A percentile compares a stretch with the other conserved stretches of the same genome.
Conservation (phyloP, 202 grass and related monocot genomes). For the Zizania palustris region DNA sequence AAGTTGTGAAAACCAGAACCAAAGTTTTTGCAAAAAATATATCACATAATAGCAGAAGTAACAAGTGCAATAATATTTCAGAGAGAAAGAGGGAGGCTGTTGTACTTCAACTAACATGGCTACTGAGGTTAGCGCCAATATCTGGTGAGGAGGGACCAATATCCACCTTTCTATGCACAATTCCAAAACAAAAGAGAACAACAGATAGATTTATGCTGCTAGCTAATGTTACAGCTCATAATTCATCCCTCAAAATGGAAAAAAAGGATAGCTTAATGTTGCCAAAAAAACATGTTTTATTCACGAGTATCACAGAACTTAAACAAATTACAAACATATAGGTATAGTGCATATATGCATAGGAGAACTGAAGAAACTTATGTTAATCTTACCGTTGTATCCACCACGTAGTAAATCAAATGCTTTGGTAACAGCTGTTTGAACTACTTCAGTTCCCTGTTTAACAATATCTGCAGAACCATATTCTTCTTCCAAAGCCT, state of each 20-base stretch:
- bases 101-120: background rate
- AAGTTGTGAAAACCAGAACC: slow-evolving; percentile 21
- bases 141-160: background rate
- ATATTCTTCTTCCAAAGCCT: slow-evolving; percentile 78
- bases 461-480: slow-evolving; percentile 57
- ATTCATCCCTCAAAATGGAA: background rate
- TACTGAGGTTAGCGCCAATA: background rate
- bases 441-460: slow-evolving; percentile 72
- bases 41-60: slow-evolving; percentile 17
- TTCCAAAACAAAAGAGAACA: slow-evolving; percentile 1
- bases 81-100: background rate
- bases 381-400: slow-evolving; percentile 57
- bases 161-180: background rate
- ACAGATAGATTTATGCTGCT: background rate
- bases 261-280: background rate
- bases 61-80: background rate
- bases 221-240: background rate
- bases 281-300: background rate
- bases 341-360: background rate
- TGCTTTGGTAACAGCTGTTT: slow-evolving; percentile 65
- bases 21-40: slow-evolving; percentile 1
- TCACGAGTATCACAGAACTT: background rate
- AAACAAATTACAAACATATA: background rate
- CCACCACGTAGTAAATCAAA: slow-evolving; percentile 66
- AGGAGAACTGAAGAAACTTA: background rate